A percentile compares a stretch with the other conserved stretches of the same genome.
Evolutionary conservation across 2,329 filamentous ascomycete genomes (phyloP).

Genomic region (Aspergillus fructus): DNA sequence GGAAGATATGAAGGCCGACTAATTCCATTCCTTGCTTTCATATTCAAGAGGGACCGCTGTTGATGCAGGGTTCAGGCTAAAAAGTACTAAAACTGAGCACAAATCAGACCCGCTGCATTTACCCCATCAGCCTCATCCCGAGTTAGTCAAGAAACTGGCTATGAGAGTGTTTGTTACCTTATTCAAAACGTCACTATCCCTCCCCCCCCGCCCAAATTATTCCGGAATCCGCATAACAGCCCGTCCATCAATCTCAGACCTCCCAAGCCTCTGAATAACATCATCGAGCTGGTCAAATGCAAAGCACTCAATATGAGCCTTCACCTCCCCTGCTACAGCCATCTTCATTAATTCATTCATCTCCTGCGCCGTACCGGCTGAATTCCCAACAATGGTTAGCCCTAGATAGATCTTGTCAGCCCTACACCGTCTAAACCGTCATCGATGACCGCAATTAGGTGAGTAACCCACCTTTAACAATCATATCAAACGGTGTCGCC

Average conservation of each 20-base stretch:
- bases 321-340: conserved; percentile 43
- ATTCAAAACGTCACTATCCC: too few relatives aligned
- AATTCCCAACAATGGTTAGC: conserved; percentile 48
- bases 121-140: too few relatives aligned
- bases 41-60: too few relatives aligned
- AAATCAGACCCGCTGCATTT: too few relatives aligned
- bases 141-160: too few relatives aligned
- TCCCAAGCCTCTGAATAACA: conserved; percentile 35
- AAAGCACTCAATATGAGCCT: conserved; percentile 37
- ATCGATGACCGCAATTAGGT: background rate
- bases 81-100: too few relatives aligned
- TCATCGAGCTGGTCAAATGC: conserved; percentile 35
- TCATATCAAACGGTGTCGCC: conserved; percentile 49
- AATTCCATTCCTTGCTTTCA: too few relatives aligned
- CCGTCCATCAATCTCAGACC: conserved; percentile 39
- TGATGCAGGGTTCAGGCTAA: too few relatives aligned
- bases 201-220: conserved; percentile 1
- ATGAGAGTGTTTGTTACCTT: too few relatives aligned
- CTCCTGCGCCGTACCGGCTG: conserved; percentile 45
- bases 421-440: background rate
- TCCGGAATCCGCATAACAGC: conserved; percentile 37
- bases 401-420: conserved; percentile 24
- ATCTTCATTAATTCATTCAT: conserved; percentile 49
- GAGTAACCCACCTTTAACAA: conserved; percentile 39
- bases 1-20: too few relatives aligned